These are phyloP conservation scores for Xylariaceae sp. DNA, from an alignment of 2,329 filamentous ascomycete genomes.

Conservation along the genomic window DNA sequence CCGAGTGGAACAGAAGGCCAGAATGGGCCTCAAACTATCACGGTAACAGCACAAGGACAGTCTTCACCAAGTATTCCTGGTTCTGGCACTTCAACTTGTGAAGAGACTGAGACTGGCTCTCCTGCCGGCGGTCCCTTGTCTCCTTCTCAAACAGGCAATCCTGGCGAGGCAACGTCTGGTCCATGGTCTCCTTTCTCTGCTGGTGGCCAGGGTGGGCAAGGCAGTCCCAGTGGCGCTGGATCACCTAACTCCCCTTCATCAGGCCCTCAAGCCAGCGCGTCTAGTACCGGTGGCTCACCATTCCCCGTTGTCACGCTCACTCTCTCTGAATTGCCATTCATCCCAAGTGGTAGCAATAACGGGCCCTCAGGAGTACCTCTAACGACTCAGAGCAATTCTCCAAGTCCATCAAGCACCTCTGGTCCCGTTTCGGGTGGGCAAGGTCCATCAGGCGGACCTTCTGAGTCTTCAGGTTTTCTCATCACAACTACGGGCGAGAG, in stretches of 20 bases:
- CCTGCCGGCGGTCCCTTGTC: conserved; percentile 8
- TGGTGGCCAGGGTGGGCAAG: conserved; percentile 3
- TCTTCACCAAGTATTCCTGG: conserved; percentile 9
- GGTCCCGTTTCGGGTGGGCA: conserved; percentile 17
- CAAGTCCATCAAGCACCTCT: conserved; percentile 11
- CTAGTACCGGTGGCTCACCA: conserved; percentile 15
- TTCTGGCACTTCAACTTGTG: conserved; percentile 14
- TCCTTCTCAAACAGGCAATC: conserved; percentile 12
- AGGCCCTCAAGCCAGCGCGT: conserved; percentile 4
- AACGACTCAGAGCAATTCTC: conserved; percentile 7
- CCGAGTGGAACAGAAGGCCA: conserved; percentile 6
- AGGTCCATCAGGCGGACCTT: conserved; percentile 12
- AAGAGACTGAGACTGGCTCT: conserved; percentile 9
- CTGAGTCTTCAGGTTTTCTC: conserved; percentile 13
- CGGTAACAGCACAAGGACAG: conserved; percentile 13
- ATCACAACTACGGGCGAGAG: conserved; percentile 1
- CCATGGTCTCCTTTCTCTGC: conserved; percentile 4
- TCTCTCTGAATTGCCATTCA: conserved; percentile 14
- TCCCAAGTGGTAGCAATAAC: conserved; percentile 6
- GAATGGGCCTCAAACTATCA: conserved; percentile 12
- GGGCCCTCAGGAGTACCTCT: conserved; percentile 7
- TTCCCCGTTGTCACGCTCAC: conserved; percentile 24
- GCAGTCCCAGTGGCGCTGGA: no score
- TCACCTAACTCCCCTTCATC: no score
- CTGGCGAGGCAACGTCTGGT: conserved; percentile 8